These are phyloP conservation scores for Calocybe gangraenosa DNA, from an alignment of 768 basidiomycete species.

Conservation along the genomic window DNA sequence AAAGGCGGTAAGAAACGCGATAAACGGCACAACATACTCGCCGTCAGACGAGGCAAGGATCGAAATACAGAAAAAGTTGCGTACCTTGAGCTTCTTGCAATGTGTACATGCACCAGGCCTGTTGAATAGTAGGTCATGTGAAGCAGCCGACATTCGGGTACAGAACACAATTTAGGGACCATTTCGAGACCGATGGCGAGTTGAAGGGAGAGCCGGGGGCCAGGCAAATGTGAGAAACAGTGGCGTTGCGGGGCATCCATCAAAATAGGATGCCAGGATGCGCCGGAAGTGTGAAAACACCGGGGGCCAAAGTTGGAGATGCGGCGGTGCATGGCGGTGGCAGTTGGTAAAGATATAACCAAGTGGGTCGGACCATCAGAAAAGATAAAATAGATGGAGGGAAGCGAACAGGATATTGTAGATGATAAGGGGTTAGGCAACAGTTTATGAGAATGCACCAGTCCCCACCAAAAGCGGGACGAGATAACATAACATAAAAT, in stretches of 20 bases:
- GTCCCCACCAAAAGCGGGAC: too few relatives aligned
- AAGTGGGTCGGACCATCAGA: too few relatives aligned
- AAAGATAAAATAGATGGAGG: background rate
- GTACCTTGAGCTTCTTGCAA: conserved; percentile 85
- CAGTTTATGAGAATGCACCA: too few relatives aligned
- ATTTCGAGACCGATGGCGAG: conserved; percentile 9
- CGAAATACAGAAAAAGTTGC: conserved; percentile 21
- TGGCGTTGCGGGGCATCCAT: conserved; percentile 8
- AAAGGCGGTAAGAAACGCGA: conserved; percentile 8
- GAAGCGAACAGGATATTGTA: background rate
- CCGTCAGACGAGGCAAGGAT: conserved; percentile 12
- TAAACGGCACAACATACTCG: conserved; percentile 10
- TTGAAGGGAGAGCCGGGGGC: background rate
- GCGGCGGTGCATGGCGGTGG: conserved; percentile 15
- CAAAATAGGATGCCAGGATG: background rate
- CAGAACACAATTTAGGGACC: conserved; percentile 1
- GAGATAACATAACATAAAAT: too few relatives aligned
- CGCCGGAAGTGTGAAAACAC: conserved; percentile 6
- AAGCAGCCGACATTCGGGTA: conserved; percentile 6
- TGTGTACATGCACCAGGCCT: conserved; percentile 83
- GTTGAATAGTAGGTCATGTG: conserved; percentile 8
- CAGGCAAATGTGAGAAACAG: conserved; percentile 2
- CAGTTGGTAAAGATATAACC: background rate
- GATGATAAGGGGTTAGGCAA: too few relatives aligned
- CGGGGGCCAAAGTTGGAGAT: conserved; percentile 7